Base-by-base conservation (phyloP, 805 yeast species). In the Zygoascus bituminiphila region DNA sequence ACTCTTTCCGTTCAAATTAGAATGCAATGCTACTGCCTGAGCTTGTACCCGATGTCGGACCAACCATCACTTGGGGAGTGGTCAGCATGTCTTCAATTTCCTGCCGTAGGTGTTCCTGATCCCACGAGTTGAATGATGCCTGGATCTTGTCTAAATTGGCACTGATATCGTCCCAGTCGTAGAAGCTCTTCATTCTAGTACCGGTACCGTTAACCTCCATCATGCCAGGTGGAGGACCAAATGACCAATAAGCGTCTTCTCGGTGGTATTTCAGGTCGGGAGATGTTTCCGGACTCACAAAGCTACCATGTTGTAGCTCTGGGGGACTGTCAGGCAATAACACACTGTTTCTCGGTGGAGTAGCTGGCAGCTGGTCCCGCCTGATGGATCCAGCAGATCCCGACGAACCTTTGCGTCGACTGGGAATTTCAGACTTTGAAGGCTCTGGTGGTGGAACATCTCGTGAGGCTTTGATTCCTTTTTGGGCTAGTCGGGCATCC, bases 121-220 rank as follows among this genome's bases (percentile, higher is more conserved):
- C 49, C 23, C 25, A 20, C n/a, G 17, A 21, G 38, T 41, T 24
- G 37, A 47, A 31, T 2, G 50, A 47, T 12, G 44, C 24, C 19
- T 46, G 26, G 40, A 49, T 42, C n/a, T 19, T 41, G 21, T 42
- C 48, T 15, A 49, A 36, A 36, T 47, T 51, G 14, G 51, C 40
- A 7, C 10, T 35, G 24, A 49, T 48, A 25, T 45, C 46, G 21
- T 51, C 51, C 54, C 54, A 51, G 14, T 51, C 49, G 31, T 51
- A 51, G 40, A 36, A 19, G 17, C 39, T 36, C 39, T 12, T 36
- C 39, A 17, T 36, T 36, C 39, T 36, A 10, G 39, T 36, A 20
- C 10, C n/a, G n/a, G n/a, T n/a, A n/a, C n/a, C n/a, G n/a, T n/a
- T n/a, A n/a, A n/a, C n/a, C n/a, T n/a, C n/a, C n/a, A n/a, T n/a